Conservation (phyloP, 257 asterid species). For the Forsythia suspensa region DNA sequence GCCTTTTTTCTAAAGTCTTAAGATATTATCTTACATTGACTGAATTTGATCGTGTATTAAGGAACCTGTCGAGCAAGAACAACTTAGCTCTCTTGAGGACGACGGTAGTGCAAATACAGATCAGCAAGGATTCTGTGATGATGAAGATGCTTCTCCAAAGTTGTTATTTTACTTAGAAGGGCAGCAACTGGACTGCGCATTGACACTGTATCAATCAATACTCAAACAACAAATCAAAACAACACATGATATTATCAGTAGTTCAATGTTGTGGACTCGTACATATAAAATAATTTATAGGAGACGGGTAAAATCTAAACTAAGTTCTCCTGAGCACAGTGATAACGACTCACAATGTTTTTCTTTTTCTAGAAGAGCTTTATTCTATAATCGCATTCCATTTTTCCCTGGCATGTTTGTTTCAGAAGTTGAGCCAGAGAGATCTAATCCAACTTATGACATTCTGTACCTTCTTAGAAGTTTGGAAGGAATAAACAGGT, state of each 20-base stretch:
- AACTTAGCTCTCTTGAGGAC: slow-evolving; percentile 33
- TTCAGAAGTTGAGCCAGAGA: slow-evolving; percentile 43
- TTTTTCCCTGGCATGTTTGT: slow-evolving; percentile 41
- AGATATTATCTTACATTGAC: neutral
- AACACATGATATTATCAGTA: slow-evolving; percentile 39
- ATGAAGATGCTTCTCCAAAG: slow-evolving; percentile 46
- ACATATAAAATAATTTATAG: slow-evolving; percentile 55
- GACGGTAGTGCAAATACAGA: slow-evolving; percentile 24
- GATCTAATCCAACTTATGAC: slow-evolving; percentile 58
- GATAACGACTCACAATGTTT: slow-evolving; percentile 34
- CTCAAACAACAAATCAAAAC: slow-evolving; percentile 48
- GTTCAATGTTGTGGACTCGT: slow-evolving; percentile 66
- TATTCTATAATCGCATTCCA: slow-evolving; percentile 35
- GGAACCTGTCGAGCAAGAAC: slow-evolving; percentile 48
- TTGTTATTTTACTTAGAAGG: slow-evolving; percentile 68
- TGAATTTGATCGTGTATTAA: slow-evolving; percentile 23
- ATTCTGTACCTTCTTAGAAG: slow-evolving; percentile 68
- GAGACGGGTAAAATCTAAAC: slow-evolving; percentile 35
- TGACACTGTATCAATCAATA: slow-evolving; percentile 77
- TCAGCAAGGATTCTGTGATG: slow-evolving; percentile 33
- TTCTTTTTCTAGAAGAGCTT: slow-evolving; percentile 27
- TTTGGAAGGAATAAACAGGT: slow-evolving; percentile 72
- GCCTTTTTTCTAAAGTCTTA: neutral
- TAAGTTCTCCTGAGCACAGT: slow-evolving; percentile 24
- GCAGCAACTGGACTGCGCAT: slow-evolving; percentile 45